phyloP scores from a whole-genome alignment of 2,329 filamentous ascomycete species.

The Beauveria australis region DNA sequence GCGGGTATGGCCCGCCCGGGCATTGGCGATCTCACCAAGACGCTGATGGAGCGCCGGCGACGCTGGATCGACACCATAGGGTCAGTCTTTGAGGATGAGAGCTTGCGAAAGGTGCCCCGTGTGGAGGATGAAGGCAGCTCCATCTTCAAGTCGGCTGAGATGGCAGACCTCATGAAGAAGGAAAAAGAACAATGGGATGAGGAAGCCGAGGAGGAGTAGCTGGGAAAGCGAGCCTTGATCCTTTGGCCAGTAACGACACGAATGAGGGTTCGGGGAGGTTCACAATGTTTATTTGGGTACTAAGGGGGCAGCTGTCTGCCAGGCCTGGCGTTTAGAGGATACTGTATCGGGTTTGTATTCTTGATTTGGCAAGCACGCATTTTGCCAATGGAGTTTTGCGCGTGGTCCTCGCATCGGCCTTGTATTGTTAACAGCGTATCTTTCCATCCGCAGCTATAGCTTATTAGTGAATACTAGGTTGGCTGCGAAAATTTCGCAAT shows the following conservation, averaged over 20 bases:
- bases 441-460: not conserved
- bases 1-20: conserved; percentile 59
- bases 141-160: conserved; percentile 66
- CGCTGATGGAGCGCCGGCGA: conserved; percentile 81
- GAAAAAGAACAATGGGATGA: conserved; percentile 79
- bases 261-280: not conserved
- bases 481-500: not conserved
- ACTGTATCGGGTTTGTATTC: not conserved
- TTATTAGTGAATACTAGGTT: not conserved
- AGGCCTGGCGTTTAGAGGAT: conserved; percentile 3
- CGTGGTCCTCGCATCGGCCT: not conserved
- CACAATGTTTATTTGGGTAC: not conserved
- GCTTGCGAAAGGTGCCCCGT: conserved; percentile 63
- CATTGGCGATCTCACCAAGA: conserved; percentile 86
- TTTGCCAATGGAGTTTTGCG: not conserved
- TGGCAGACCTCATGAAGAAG: conserved; percentile 64
- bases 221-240: too few species aligned
- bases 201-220: conserved; percentile 59
- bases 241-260: not conserved
- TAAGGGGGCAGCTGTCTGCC: not conserved
- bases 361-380: not conserved
- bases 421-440: not conserved
- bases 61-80: conserved; percentile 90
- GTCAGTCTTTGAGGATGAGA: conserved; percentile 80
- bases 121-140: conserved; percentile 53